These are phyloP conservation scores for Phytophthora aleatoria DNA, from an alignment of 352 stramenopile genomes.

Conservation along the genomic window DNA sequence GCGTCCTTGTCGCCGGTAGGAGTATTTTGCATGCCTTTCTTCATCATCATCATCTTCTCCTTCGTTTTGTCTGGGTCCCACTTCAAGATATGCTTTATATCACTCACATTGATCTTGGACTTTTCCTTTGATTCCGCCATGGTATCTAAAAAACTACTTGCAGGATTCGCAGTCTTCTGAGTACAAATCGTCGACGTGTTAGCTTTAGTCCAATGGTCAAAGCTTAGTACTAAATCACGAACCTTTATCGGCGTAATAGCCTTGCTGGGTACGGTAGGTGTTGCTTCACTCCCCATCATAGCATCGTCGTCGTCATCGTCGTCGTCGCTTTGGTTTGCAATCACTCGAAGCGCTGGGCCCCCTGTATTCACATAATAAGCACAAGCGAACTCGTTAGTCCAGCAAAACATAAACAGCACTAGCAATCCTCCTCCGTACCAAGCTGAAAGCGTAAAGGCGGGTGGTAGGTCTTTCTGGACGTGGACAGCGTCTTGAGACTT, in stretches of 20 bases:
- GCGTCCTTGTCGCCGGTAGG: slow-evolving; percentile 1
- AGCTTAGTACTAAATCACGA: neutral
- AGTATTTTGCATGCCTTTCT: neutral
- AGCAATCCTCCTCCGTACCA: slow-evolving; percentile 20
- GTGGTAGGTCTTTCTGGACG: slow-evolving; percentile 48
- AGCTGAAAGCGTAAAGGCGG: slow-evolving; percentile 46
- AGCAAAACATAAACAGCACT: neutral
- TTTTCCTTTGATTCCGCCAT: slow-evolving; percentile 20
- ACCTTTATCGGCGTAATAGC: slow-evolving; percentile 28
- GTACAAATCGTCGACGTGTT: neutral
- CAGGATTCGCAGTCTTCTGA: slow-evolving; percentile 4
- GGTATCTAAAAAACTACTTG: slow-evolving; percentile 1
- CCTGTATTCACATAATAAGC: slow-evolving; percentile 15
- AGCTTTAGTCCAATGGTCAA: slow-evolving; percentile 1
- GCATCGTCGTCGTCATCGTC: slow-evolving; percentile 55
- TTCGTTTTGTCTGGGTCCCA: slow-evolving; percentile 30
- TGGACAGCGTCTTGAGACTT: slow-evolving; percentile 52
- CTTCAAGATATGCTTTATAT: slow-evolving; percentile 31
- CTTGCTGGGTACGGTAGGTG: slow-evolving; percentile 24
- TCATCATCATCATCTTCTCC: slow-evolving; percentile 8
- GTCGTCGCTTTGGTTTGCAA: slow-evolving; percentile 35
- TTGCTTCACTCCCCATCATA: slow-evolving; percentile 32
- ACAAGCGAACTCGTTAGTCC: neutral
- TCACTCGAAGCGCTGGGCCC: slow-evolving; percentile 54
- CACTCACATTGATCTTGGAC: slow-evolving; percentile 26